Evolutionary conservation across 2,329 filamentous ascomycete species (phyloP), one percentile per base, ranked within the genome.

Genomic region (Xylaria sp.): DNA sequence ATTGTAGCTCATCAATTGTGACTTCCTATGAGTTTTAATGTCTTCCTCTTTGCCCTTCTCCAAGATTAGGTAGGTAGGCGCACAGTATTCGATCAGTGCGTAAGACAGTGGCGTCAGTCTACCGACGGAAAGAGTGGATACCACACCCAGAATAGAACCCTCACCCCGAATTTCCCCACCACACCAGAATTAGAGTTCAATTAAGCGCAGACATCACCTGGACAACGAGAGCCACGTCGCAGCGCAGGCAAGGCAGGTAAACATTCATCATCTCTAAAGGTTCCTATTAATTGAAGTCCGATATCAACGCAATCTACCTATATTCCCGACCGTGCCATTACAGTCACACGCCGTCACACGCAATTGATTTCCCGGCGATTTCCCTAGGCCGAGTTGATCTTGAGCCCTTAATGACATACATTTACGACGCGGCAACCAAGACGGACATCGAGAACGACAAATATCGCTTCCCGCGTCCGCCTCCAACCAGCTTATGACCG

Each of bases 181-280:
- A 33, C 33, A 33, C 51, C 9, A 13, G n/a, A 33, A 38, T 51
- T 13, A 38, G 5, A 20, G 13, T 15, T 36, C 53, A 51, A 31
- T 42, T 65, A 51, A 65, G 63, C 56, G 40, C 40, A 28, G 13
- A 10, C 31, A 44, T 66, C 51, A 59, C 66, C 66, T 15, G 23
- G 66, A 61, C 66, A 65, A 68, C 66, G 10, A 58, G 33, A 6
- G n/a, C 66, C 31, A 66, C 44, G 28, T 63, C 59, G 15, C 36
- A 23, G 49, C 42, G 46, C 40, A 64, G 60, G 42, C 64, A 69
- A 69, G 67, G 46, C 40, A 64, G 60, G 49, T 67, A 69, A 69
- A 69, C 57, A 49, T 44, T n/a, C 38, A 44, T 6, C 28, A 17
- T n/a, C 38, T 6, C 17, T 15, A 28, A 48, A 5, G 36, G n/a